A percentile compares a stretch with the other conserved stretches of the same genome.
These are phyloP conservation scores for Osmanthus fragrans DNA, from an alignment of 257 asterid species.

Conservation along the genomic window DNA sequence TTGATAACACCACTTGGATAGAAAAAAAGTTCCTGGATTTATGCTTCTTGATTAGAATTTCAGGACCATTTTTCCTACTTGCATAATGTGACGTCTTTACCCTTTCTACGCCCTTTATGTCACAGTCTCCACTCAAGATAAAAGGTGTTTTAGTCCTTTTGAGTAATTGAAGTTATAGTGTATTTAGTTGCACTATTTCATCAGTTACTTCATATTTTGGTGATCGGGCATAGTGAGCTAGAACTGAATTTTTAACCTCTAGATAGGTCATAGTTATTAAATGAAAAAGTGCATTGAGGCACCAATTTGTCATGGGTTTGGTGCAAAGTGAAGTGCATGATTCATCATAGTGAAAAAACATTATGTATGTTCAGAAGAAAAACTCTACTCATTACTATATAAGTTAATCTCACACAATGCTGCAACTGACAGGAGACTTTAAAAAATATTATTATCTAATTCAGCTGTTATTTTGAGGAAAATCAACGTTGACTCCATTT, in stretches of 20 bases:
- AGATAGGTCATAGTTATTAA: background rate
- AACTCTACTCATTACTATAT: background rate
- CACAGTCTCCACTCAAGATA: background rate
- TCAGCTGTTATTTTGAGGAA: background rate
- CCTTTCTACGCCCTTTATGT: background rate
- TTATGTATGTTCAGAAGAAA: no score
- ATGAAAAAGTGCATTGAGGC: background rate
- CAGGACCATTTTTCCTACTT: background rate
- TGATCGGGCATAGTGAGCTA: background rate
- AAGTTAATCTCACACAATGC: no score
- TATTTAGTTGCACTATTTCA: background rate
- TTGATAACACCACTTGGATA: background rate
- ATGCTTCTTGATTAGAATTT: background rate
- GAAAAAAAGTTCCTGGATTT: background rate
- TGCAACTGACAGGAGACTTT: no score
- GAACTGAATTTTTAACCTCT: background rate
- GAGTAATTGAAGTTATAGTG: background rate
- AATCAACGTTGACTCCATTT: background rate
- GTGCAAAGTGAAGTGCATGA: background rate
- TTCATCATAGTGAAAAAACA: background rate
- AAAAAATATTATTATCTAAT: no score
- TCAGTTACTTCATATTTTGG: background rate
- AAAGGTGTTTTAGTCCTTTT: background rate
- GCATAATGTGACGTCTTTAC: background rate
- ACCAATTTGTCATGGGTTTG: background rate